Evolutionary conservation across 345 rosid genomes (phyloP).

Genomic region (Brassica cretica): DNA sequence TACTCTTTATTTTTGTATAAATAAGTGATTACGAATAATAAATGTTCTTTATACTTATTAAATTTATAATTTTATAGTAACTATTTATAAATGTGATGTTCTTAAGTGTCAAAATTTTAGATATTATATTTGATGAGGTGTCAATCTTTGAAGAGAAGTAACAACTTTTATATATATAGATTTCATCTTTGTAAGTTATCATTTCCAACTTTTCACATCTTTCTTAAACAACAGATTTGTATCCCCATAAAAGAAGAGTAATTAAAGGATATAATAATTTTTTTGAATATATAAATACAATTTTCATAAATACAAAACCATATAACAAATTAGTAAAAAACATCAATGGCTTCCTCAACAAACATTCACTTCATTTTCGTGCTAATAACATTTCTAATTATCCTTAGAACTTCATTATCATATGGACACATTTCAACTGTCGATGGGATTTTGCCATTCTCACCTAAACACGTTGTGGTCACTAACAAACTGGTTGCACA

Average conservation of each 20-base stretch:
- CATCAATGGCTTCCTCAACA: constrained; percentile 8
- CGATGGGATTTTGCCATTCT: background rate
- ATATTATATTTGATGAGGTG: too few species aligned
- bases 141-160: too few species aligned
- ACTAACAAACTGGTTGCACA: background rate
- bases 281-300: background rate
- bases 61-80: too few species aligned
- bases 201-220: background rate
- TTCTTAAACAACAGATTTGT: too few species aligned
- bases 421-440: background rate
- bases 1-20: too few species aligned
- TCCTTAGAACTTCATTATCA: background rate
- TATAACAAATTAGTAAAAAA: background rate
- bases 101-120: too few species aligned
- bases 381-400: background rate
- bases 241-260: background rate
- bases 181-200: background rate
- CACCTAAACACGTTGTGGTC: constrained; percentile 21
- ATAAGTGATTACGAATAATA: too few species aligned
- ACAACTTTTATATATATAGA: too few species aligned
- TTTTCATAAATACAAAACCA: background rate
- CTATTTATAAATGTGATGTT: too few species aligned
- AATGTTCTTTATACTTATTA: too few species aligned
- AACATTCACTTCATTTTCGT: background rate
- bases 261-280: background rate